phyloP scores from a whole-genome alignment of 179 eudicot species.

The Beta corolliflora region DNA sequence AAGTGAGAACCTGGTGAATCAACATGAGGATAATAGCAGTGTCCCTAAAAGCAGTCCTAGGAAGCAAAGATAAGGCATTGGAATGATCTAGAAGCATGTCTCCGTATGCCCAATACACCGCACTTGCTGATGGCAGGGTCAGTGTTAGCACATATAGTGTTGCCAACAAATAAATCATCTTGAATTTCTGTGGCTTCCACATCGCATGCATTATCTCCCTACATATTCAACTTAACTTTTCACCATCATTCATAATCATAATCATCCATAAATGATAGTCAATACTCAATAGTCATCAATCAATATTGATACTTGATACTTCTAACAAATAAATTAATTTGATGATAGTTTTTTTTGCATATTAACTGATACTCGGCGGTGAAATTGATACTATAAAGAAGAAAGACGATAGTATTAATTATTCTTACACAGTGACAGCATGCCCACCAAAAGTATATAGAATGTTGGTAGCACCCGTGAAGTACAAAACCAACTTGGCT shows the following conservation, averaged over 20 bases:
- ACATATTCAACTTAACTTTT: not conserved
- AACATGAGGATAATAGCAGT: constrained; percentile 83
- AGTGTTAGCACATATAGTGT: constrained; percentile 81
- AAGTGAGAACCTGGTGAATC: constrained; percentile 64
- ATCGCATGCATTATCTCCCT: constrained; percentile 97
- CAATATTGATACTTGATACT: too few relatives aligned
- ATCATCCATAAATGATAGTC: not conserved
- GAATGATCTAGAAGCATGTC: constrained; percentile 72
- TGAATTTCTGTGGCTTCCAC: constrained; percentile 98
- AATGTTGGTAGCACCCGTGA: constrained; percentile 91
- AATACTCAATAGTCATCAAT: too few relatives aligned
- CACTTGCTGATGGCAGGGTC: constrained; percentile 85
- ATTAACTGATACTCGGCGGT: too few relatives aligned
- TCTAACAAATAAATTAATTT: too few relatives aligned
- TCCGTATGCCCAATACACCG: constrained; percentile 97
- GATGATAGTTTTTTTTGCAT: too few relatives aligned
- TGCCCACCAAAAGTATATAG: constrained; percentile 93
- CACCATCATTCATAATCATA: not conserved
- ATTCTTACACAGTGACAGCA: constrained; percentile 90
- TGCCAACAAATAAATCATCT: constrained; percentile 70
- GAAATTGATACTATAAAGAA: too few relatives aligned
- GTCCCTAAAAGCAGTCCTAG: constrained; percentile 67
- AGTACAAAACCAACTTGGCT: constrained; percentile 65
- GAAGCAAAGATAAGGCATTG: constrained; percentile 81
- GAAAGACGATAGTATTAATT: too few relatives aligned